Evolutionary conservation across 2,329 filamentous ascomycete genomes (phyloP).

Genomic region (Mycosphaerella sp.): DNA sequence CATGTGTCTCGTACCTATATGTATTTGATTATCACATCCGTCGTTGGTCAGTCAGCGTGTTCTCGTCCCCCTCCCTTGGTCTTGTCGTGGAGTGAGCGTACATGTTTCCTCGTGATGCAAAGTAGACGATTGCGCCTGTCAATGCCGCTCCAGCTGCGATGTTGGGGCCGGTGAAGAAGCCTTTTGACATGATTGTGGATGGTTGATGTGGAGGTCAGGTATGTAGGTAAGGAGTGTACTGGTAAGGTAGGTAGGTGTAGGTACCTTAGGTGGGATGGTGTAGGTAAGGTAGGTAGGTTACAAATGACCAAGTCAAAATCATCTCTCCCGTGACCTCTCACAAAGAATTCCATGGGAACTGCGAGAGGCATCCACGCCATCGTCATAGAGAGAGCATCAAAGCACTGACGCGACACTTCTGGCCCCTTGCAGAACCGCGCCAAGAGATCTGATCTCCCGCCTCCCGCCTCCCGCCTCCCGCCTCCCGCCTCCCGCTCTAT

Average conservation of each 20-base stretch:
- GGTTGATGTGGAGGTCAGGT: neutral
- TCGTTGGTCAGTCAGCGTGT: too few relatives aligned
- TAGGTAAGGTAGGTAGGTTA: neutral
- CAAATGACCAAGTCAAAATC: constrained; percentile 1
- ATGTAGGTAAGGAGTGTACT: neutral
- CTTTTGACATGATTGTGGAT: constrained; percentile 20
- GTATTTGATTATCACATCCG: too few relatives aligned
- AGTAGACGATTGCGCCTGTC: constrained; percentile 22
- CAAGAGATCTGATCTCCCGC: neutral
- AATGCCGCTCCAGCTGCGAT: constrained; percentile 27
- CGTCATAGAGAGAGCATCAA: constrained; percentile 3
- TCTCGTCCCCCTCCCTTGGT: too few relatives aligned
- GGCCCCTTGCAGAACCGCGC: neutral
- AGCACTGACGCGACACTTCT: neutral
- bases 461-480: too few relatives aligned
- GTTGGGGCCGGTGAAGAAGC: constrained; percentile 25
- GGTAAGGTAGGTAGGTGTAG: too few relatives aligned
- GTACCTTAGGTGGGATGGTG: too few relatives aligned
- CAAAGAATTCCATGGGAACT: neutral
- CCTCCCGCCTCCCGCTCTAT: neutral
- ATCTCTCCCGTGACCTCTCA: neutral
- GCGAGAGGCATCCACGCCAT: neutral
- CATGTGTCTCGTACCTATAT: constrained; percentile 31
- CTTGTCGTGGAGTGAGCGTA: neutral
- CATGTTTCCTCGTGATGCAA: constrained; percentile 12